These are phyloP conservation scores for Inga laurina DNA, from an alignment of 306 rosid species.

Conservation along the genomic window DNA sequence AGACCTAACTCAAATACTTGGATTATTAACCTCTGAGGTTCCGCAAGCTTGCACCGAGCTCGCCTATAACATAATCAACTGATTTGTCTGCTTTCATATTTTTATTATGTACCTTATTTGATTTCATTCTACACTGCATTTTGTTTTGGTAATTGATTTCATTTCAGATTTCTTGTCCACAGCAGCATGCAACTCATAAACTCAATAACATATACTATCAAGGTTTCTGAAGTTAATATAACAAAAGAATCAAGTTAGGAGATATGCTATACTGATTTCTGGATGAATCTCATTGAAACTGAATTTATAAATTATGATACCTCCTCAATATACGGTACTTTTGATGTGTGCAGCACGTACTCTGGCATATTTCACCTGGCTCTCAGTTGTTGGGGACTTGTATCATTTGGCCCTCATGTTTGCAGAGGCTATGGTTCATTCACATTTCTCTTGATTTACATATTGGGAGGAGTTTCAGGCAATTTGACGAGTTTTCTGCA, in stretches of 20 bases:
- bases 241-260: background rate
- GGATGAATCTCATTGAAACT: background rate
- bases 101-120: background rate
- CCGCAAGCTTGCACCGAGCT: background rate
- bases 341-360: conserved; percentile 75
- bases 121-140: background rate
- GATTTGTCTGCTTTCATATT: background rate
- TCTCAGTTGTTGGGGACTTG: conserved; percentile 69
- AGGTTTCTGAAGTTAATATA: background rate
- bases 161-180: background rate
- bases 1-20: background rate
- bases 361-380: conserved; percentile 67
- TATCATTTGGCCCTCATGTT: conserved; percentile 82
- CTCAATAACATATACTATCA: background rate
- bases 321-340: background rate
- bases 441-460: conserved; percentile 78
- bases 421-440: conserved; percentile 81
- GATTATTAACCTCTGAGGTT: background rate
- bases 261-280: background rate
- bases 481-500: conserved; percentile 84
- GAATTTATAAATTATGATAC: background rate
- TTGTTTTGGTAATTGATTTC: background rate
- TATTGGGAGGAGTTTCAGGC: conserved; percentile 89
- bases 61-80: background rate
- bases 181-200: background rate